Base-by-base conservation (phyloP, 129 eudicot species). In the Logfia minima region DNA sequence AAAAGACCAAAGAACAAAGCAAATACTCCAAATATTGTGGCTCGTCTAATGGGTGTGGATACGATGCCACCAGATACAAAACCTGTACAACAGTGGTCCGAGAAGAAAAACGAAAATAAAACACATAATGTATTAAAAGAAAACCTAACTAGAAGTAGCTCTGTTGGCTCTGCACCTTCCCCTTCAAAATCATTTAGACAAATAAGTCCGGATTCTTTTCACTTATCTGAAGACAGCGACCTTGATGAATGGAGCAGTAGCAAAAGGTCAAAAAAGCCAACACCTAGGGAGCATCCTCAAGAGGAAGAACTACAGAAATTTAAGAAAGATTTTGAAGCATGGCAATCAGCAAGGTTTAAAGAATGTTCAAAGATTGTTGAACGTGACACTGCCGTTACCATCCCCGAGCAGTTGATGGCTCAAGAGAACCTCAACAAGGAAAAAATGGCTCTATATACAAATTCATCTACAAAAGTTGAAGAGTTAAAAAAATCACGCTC, bases 31-130 rank as follows among this genome's bases (percentile, higher is more conserved):
- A 95, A 92, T 71, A 84, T 92, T 34, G 96, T 95, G 81, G 99
- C 99, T 17, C 93, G 96, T 60, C 84, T 95, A 45, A 95, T 95
- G 99, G 99, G 99, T 21, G 91, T 95, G 62, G 99, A 95, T 52
- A 63, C 75, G 72, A 72, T 88, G 71, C 96, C 99, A 13, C 74
- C 74, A 37, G 90, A 91, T 68, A 80, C 87, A 66, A 84, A 81
- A 70, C 70, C 87, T 10, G 87, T 45, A 56, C 23, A 28, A 60
- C 83, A 71, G 31, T 62, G 59, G 28, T 62, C 69, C 9, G 85
- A 84, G 45, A 75, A 68, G 60, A 81, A 34, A 71, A 82, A 43
- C 23, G 85, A 79, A 53, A 82, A 16, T 56, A 68, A 65, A 29
- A 34, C 31, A 29, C 74, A 28, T 51, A 75, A 72, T 70, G 66